These are phyloP conservation scores for Hygrocybe punicea DNA, from an alignment of 768 basidiomycete genomes.

Conservation along the genomic window DNA sequence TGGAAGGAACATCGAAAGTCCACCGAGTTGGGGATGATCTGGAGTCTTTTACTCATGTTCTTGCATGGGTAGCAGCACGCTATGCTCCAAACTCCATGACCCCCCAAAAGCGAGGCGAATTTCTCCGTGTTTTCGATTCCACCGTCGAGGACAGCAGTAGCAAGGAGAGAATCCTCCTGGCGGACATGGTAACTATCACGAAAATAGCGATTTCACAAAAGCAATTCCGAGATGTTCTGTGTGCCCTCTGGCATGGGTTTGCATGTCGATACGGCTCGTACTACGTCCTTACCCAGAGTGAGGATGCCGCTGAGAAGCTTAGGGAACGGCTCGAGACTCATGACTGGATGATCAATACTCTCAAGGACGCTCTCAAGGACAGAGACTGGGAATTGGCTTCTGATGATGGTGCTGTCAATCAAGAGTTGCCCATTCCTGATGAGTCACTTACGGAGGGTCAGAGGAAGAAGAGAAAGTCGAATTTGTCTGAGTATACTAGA, in stretches of 20 bases:
- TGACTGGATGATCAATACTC: neutral
- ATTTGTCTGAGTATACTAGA: neutral
- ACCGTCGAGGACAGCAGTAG: neutral
- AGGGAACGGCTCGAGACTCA: neutral
- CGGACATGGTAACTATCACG: neutral
- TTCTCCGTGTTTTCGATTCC: neutral
- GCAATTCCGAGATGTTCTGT: neutral
- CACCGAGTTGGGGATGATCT: neutral
- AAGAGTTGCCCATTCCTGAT: neutral
- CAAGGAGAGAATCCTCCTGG: neutral
- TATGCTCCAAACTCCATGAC: neutral
- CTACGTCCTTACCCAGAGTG: neutral
- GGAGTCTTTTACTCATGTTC: constrained; percentile 2
- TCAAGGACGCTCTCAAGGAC: neutral
- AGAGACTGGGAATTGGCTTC: neutral
- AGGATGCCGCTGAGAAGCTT: neutral
- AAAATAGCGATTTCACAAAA: neutral
- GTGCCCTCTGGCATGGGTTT: neutral
- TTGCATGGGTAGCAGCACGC: neutral
- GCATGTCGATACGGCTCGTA: neutral
- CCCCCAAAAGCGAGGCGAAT: neutral
- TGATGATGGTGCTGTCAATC: neutral
- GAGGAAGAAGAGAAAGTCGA: neutral
- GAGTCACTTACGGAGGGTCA: neutral
- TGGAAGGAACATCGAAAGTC: neutral